phyloP scores from a whole-genome alignment of 1,284 basidiomycete genomes.

The Mycena citricolor region DNA sequence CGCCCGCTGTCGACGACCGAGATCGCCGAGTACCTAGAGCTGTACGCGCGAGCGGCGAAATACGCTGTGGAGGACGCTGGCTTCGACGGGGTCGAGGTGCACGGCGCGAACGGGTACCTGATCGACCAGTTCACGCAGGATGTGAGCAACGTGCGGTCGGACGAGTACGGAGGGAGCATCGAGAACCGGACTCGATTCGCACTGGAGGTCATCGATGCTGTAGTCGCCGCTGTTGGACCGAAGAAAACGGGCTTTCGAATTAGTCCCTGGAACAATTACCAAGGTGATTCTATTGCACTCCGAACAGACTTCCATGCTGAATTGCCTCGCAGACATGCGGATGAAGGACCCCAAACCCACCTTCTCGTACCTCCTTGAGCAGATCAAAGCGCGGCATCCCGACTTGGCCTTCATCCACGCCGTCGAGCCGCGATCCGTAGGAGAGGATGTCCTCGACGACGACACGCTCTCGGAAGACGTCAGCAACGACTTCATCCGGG shows the following conservation, averaged over 20 bases:
- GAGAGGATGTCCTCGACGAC: not conserved
- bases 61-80: conserved; percentile 39
- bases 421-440: conserved; percentile 33
- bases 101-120: conserved; percentile 35
- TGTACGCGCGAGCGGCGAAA: conserved; percentile 33
- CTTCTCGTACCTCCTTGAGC: conserved; percentile 29
- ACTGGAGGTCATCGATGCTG: conserved; percentile 39
- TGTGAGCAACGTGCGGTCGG: conserved; percentile 43
- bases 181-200: conserved; percentile 48
- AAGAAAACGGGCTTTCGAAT: conserved; percentile 45
- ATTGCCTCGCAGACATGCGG: conserved; percentile 28
- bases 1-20: conserved; percentile 32
- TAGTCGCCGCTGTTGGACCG: conserved; percentile 32
- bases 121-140: conserved; percentile 41
- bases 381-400: conserved; percentile 32
- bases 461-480: not conserved
- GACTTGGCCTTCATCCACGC: conserved; percentile 50
- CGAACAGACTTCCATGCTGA: not conserved
- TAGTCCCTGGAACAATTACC: conserved; percentile 43
- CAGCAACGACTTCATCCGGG: conserved; percentile 35
- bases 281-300: conserved; percentile 25
- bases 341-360: conserved; percentile 39
- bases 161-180: conserved; percentile 49
- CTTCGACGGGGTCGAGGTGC: conserved; percentile 8
- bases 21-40: conserved; percentile 35